Base-by-base conservation (phyloP, 2,329 filamentous ascomycete species). In the Phoma sp. region DNA sequence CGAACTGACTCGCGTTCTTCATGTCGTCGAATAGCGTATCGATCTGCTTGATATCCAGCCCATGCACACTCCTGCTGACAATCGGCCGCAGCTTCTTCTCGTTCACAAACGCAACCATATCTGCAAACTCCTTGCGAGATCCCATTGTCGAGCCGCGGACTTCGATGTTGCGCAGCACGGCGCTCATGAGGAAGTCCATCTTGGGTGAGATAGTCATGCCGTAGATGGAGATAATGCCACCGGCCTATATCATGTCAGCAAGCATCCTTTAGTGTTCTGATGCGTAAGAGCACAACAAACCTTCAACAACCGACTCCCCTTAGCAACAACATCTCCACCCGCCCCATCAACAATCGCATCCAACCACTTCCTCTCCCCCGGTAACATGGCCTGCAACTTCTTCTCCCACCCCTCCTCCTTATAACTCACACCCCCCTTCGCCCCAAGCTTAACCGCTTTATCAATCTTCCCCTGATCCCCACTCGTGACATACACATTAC, bases 291-390 rank as follows among this genome's bases (percentile, higher is more conserved):
- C n/a, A n/a, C n/a, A 34, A 42, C 56, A 11, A 58, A 80, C 79
- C 75, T 91, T 93, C 46, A 98, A 78, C 46, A 96, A 69, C 68
- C 80, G 86, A 39, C 81, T 78, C 1, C 85, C 83, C 72, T 87
- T 89, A 30, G 81, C 79, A n/a, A 96, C 84, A 36, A 96, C 81
- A 75, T 96, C 88, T 1, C 92, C 93, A 3, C 93, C 93, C 0
- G 93, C 93, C 2, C 95, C 93, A 76, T 98, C 95, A 62, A 98
- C 84, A 40, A 98, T 88, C 17, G 89, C 87, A 76, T 98, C 95
- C 6, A 95, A 69, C 59, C 82, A 90, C 47, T 86, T 86, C 60
- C 87, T 81, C 39, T 89, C 85, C 33, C 78, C 74, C 0, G 90
- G 86, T 21, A 96, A 78, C 65, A 87, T 69, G 39, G 75, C 74